phyloP scores from a whole-genome alignment of 768 basidiomycete species.

The Boletus insuetus region DNA sequence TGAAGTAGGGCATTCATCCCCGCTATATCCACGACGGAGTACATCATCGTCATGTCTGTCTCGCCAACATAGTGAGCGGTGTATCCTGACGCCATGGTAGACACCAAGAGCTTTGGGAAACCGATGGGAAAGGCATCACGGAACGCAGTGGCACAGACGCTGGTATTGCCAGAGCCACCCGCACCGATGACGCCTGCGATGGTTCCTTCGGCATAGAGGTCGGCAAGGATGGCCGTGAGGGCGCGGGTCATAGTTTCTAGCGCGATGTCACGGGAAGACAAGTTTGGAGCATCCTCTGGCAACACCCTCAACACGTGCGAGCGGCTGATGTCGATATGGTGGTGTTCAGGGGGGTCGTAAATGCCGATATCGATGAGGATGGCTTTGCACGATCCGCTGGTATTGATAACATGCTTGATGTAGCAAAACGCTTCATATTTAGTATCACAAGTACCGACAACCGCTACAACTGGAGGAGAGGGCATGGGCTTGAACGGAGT shows the following conservation, averaged over 20 bases:
- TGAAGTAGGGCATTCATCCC: constrained; percentile 28
- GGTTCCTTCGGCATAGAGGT: constrained; percentile 5
- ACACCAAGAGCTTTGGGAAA: constrained; percentile 29
- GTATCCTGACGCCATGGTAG: constrained; percentile 33
- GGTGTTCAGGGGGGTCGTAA: constrained; percentile 12
- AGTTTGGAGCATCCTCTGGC: not conserved
- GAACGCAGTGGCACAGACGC: constrained; percentile 22
- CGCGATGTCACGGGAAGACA: constrained; percentile 7
- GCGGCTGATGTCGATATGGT: constrained; percentile 22
- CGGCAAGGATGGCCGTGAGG: constrained; percentile 15
- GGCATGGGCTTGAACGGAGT: not conserved
- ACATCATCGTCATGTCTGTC: constrained; percentile 33
- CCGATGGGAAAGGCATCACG: constrained; percentile 25
- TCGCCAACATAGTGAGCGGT: constrained; percentile 28
- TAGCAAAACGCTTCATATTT: constrained; percentile 24
- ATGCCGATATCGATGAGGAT: constrained; percentile 27
- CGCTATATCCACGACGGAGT: constrained; percentile 30
- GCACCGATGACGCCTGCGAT: constrained; percentile 21
- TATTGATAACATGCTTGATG: constrained; percentile 16
- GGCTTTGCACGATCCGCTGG: constrained; percentile 19
- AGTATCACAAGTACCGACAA: constrained; percentile 30
- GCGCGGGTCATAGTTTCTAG: constrained; percentile 21
- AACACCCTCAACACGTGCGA: constrained; percentile 16
- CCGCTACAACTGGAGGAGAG: constrained; percentile 17
- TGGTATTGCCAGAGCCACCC: constrained; percentile 29